Evolutionary conservation across 129 eudicot species (phyloP), one percentile per base, ranked within the genome.

Genomic region (Tagetes erecta): DNA sequence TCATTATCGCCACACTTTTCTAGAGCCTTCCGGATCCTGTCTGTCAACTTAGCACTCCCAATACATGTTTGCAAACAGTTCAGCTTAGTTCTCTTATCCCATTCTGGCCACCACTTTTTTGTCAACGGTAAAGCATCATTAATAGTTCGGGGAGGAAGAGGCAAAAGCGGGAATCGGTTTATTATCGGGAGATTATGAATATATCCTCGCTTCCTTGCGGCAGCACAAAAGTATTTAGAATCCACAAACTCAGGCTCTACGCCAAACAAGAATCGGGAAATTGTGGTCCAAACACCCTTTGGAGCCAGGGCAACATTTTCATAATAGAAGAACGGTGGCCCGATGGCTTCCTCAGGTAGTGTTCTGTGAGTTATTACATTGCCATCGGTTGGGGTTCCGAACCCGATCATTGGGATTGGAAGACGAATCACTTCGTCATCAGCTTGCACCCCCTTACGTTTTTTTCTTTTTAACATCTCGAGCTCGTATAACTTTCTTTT

Each of bases 261-360:
- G 20, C 90, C 93, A n/a, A 84, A 85, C 0, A 94, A 73, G 67
- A 86, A 90, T 0, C 96, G 84, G 3, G 90, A 86, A 8, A 94
- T 94, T 0, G 89, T 86, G 45, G 90, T 97, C 98, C 98, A 94
- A 31, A 88, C 97, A 9, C 98, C 98, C 71, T 94, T 90, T 3
- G 98, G 98, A 75, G 98, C 88, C 33, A 94, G 80, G 7, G 98
- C 98, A 2, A 94, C 98, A 76, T 94, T 94, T 62, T 94, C 98
- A 14, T 94, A 94, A 57, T 94, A 94, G 62, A 94, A 94, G 11
- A 52, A 94, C 0, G 98, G 98, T 1, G 96, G 98, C 3, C 87
- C 97, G 6, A 57, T 36, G 9, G 96, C 93, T 38, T 68, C 86
- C 8, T 84, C 93, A 0, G 98, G 98, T 31, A 94, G 84, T 3